Evolutionary conservation across 495 filamentous ascomycete genomes (phyloP).

Genomic region (Chaetomium fimeti): DNA sequence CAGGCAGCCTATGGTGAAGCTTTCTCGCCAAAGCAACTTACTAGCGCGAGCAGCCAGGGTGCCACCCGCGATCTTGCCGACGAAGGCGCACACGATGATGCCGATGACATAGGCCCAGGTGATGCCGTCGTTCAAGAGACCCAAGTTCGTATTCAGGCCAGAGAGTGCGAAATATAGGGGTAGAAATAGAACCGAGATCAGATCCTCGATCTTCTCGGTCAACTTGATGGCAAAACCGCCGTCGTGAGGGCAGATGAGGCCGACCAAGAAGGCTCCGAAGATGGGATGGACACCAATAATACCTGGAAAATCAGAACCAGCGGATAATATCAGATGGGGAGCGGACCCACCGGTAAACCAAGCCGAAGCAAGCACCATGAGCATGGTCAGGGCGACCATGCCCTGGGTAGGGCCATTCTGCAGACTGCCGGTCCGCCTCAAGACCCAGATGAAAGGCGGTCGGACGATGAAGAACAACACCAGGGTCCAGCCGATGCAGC

Average conservation of each 20-base stretch:
- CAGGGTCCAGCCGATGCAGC: constrained; percentile 70
- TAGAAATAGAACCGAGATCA: constrained; percentile 83
- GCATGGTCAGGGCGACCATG: constrained; percentile 77
- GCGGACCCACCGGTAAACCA: constrained; percentile 73
- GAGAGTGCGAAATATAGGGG: constrained; percentile 96
- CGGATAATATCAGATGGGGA: not conserved
- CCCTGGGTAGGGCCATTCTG: constrained; percentile 89
- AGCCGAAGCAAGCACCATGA: constrained; percentile 76
- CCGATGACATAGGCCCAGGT: constrained; percentile 93
- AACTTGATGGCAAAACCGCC: constrained; percentile 92
- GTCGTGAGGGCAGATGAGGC: constrained; percentile 90
- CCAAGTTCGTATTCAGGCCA: constrained; percentile 84
- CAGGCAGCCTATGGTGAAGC: constrained; percentile 82
- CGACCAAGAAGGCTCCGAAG: constrained; percentile 84
- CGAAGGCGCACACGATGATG: constrained; percentile 78
- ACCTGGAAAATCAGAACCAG: constrained; percentile 39
- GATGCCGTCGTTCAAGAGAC: constrained; percentile 74
- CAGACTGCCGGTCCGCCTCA: constrained; percentile 71
- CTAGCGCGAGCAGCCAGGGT: constrained; percentile 73
- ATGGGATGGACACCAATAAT: constrained; percentile 87
- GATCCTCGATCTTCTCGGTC: constrained; percentile 94
- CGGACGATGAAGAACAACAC: constrained; percentile 74
- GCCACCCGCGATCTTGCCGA: constrained; percentile 82
- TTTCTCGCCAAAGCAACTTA: constrained; percentile 90
- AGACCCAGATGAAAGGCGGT: constrained; percentile 72